Conservation (phyloP, 169 alveolate genomes). For the Plasmodium vivax region DNA sequence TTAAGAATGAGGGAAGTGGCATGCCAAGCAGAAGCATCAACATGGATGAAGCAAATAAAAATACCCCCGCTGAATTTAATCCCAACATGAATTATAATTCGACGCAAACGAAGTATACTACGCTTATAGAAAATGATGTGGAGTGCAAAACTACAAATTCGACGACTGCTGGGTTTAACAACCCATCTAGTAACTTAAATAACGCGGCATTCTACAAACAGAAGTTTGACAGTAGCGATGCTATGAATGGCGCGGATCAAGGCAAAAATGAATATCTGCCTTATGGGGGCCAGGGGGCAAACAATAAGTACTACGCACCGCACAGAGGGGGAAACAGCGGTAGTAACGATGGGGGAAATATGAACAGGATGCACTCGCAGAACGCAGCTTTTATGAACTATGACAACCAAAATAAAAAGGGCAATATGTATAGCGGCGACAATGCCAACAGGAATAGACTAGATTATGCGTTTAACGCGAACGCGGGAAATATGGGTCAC, state of each 20-base stretch:
- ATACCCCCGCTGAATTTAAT: slow-evolving; percentile 4
- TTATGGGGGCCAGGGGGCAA: neutral
- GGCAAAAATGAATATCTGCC: slow-evolving; percentile 7
- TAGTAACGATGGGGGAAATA: neutral
- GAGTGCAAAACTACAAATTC: neutral
- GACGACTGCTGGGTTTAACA: neutral
- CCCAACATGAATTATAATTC: slow-evolving; percentile 12
- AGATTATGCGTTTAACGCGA: neutral
- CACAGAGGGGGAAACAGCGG: neutral
- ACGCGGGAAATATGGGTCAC: neutral
- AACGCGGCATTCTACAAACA: neutral
- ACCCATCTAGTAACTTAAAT: slow-evolving; percentile 1
- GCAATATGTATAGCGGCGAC: neutral
- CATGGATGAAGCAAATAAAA: slow-evolving; percentile 19
- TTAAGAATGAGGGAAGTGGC: slow-evolving; percentile 29
- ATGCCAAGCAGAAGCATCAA: slow-evolving; percentile 1
- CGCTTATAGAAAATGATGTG: slow-evolving; percentile 1
- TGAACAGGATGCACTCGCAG: neutral
- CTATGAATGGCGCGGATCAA: neutral
- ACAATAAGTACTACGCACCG: neutral
- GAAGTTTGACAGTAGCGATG: neutral
- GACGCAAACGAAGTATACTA: slow-evolving; percentile 11
- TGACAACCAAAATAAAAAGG: neutral
- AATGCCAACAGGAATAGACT: neutral
- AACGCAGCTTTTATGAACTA: neutral